Conservation (phyloP, 495 filamentous ascomycete species). For the Neurospora sp. region DNA sequence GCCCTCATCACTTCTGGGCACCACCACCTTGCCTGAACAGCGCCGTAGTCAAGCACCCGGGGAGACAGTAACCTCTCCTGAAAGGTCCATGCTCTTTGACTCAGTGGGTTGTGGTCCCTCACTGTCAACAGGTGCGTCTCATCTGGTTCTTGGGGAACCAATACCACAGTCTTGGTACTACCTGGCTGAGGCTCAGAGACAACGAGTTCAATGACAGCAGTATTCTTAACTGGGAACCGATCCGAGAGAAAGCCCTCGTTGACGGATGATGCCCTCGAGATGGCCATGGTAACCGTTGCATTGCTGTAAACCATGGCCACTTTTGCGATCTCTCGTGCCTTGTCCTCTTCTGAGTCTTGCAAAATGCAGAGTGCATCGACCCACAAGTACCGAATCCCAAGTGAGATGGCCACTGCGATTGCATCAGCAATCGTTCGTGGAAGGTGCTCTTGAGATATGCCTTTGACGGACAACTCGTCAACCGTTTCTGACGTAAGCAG, state of each 20-base stretch:
- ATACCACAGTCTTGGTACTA: no score
- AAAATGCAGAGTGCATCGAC: not conserved
- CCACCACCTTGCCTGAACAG: not conserved
- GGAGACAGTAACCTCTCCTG: not conserved
- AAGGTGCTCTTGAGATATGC: not conserved
- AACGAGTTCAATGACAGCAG: no score
- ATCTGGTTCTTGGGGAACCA: not conserved
- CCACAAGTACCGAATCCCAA: not conserved
- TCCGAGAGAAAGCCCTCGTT: not conserved
- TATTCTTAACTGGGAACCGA: no score
- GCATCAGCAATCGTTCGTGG: not conserved
- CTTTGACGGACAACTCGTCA: not conserved
- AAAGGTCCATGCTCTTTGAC: not conserved
- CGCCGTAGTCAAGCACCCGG: not conserved
- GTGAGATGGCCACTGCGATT: not conserved
- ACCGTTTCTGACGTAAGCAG: not conserved
- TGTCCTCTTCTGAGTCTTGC: not conserved
- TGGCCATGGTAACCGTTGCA: no score
- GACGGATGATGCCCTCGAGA: not conserved
- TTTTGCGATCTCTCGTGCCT: not conserved
- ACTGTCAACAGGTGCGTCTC: not conserved
- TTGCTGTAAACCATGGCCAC: not conserved
- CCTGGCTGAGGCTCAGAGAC: no score
- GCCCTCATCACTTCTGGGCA: not conserved
- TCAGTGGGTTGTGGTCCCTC: not conserved